Evolutionary conservation across 2,329 filamentous ascomycete genomes (phyloP).

Genomic region (Hypoxylon sp.): DNA sequence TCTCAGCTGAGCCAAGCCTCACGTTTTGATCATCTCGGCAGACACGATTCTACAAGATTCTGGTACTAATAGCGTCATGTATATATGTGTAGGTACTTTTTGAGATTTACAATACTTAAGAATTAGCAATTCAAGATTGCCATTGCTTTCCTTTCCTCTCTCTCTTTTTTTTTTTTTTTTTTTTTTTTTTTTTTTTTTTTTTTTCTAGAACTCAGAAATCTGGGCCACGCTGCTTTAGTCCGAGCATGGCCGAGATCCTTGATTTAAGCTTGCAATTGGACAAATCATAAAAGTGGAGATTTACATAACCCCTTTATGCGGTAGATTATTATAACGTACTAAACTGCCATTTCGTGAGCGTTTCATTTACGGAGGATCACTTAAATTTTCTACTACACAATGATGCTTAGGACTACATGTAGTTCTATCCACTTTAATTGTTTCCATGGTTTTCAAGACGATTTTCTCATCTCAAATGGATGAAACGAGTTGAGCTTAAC

Average conservation of each 20-base stretch:
- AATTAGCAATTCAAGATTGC: constrained; percentile 12
- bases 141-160: constrained; percentile 23
- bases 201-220: constrained; percentile 20
- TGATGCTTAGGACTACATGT: background rate
- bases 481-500: no score
- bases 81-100: background rate
- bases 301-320: background rate
- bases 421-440: no score
- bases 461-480: no score
- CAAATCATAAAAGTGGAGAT: background rate
- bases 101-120: constrained; percentile 1
- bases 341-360: background rate
- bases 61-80: background rate
- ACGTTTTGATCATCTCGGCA: constrained; percentile 4
- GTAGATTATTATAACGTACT: background rate
- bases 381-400: no score
- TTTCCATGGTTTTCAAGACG: no score
- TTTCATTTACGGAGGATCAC: background rate
- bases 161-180: no score
- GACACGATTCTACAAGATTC: constrained; percentile 5
- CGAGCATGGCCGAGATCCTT: background rate
- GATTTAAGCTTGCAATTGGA: background rate
- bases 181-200: no score
- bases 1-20: constrained; percentile 12
- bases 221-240: background rate